Conservation (phyloP, 1,284 basidiomycete genomes). For the Clitocybe nebularis region DNA sequence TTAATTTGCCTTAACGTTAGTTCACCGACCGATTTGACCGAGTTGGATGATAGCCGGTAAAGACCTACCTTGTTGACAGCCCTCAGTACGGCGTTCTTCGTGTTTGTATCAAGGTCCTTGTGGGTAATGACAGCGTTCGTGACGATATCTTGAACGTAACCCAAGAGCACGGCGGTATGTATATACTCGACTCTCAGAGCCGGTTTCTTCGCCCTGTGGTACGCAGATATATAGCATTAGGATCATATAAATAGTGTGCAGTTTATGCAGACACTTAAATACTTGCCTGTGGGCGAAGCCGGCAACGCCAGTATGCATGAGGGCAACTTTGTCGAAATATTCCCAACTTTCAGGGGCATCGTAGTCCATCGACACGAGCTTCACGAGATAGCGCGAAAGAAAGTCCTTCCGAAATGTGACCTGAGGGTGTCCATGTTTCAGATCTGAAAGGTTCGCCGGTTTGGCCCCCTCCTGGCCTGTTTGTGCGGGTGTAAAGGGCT, state of each 20-base stretch:
- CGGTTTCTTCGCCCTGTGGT: slow-evolving; percentile 24
- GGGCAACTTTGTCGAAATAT: slow-evolving; percentile 46
- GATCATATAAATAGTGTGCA: background rate
- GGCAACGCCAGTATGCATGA: slow-evolving; percentile 46
- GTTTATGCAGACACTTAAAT: background rate
- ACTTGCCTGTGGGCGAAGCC: slow-evolving; percentile 35
- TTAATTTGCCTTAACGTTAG: background rate
- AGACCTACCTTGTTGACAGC: slow-evolving; percentile 40
- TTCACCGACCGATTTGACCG: background rate
- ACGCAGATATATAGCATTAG: background rate
- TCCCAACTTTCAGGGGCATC: slow-evolving; percentile 39
- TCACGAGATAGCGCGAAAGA: slow-evolving; percentile 25
- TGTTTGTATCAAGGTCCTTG: slow-evolving; percentile 25
- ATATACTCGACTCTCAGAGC: slow-evolving; percentile 29
- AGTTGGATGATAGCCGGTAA: background rate
- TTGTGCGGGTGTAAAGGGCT: slow-evolving; percentile 30
- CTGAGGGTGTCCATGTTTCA: slow-evolving; percentile 40
- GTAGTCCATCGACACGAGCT: slow-evolving; percentile 41
- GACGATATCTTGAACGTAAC: slow-evolving; percentile 30
- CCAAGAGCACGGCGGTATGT: slow-evolving; percentile 26
- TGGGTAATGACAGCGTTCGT: slow-evolving; percentile 27
- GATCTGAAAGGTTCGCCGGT: slow-evolving; percentile 33
- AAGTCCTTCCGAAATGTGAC: slow-evolving; percentile 45
- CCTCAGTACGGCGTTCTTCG: slow-evolving; percentile 38
- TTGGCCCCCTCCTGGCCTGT: slow-evolving; percentile 22